Percentiles rank a stretch among this genome's conserved stretches.
These are phyloP conservation scores for Echinochloa phyllopogon DNA, from an alignment of 176 grass and related monocot genomes.

Conservation along the genomic window DNA sequence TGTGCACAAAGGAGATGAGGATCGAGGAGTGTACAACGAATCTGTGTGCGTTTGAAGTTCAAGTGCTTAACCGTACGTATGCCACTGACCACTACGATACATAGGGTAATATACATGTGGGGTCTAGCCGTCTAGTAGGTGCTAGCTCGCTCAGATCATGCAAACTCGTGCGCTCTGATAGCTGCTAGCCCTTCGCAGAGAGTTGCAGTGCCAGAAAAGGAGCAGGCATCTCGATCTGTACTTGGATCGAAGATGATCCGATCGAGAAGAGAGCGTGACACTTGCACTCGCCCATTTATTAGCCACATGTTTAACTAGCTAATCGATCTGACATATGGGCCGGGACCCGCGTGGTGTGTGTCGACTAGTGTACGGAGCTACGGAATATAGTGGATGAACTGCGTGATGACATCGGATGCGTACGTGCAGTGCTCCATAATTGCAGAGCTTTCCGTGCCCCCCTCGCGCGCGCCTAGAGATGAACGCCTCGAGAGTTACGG, in stretches of 20 bases:
- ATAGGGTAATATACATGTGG: neutral
- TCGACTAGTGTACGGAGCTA: neutral
- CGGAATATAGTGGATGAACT: neutral
- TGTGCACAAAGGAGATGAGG: too few relatives aligned
- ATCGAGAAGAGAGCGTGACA: slow-evolving; percentile 2
- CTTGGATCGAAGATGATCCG: slow-evolving; percentile 21
- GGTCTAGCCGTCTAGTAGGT: neutral
- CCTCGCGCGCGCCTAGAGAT: slow-evolving; percentile 27
- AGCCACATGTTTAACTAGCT: neutral
- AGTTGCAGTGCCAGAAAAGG: neutral
- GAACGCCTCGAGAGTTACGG: slow-evolving; percentile 41
- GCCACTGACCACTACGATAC: neutral
- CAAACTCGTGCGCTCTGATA: neutral
- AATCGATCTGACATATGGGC: slow-evolving; percentile 18
- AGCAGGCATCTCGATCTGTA: slow-evolving; percentile 29
- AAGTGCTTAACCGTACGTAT: too few relatives aligned
- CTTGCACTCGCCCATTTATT: neutral
- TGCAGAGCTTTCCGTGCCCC: slow-evolving; percentile 41
- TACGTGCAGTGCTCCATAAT: slow-evolving; percentile 28
- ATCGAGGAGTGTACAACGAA: too few relatives aligned
- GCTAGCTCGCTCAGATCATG: neutral
- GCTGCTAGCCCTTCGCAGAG: neutral
- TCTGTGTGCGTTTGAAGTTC: too few relatives aligned
- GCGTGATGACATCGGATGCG: neutral
- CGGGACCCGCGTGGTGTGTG: neutral